Evolutionary conservation across 2,329 filamentous ascomycete genomes (phyloP).

Genomic region (Gnomoniopsis sp.): DNA sequence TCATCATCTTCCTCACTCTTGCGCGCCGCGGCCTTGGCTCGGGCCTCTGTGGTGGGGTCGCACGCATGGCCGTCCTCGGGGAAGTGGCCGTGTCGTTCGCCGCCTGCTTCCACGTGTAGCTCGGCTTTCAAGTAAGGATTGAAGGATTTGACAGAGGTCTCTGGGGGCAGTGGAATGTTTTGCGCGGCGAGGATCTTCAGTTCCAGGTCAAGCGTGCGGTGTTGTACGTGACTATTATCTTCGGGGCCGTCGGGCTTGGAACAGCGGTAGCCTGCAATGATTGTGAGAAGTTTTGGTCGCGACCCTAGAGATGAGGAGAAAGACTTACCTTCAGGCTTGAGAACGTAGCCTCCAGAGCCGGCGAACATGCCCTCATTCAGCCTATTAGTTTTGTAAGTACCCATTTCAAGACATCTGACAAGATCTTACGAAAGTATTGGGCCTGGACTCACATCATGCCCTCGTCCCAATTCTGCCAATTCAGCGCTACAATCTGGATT

Average conservation of each 20-base stretch:
- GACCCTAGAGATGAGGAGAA: not conserved
- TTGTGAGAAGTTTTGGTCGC: not conserved
- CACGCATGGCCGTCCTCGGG: constrained; percentile 8
- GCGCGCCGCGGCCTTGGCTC: not conserved
- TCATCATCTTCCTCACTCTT: constrained; percentile 43
- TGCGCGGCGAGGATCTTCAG: constrained; percentile 77
- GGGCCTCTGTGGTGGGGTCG: constrained; percentile 6
- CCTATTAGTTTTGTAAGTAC: constrained; percentile 1
- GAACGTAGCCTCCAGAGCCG: constrained; percentile 76
- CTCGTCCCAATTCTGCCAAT: constrained; percentile 89
- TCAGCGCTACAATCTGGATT: constrained; percentile 86
- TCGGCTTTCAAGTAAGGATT: constrained; percentile 81
- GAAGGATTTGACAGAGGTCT: constrained; percentile 54
- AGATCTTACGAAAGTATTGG: not conserved
- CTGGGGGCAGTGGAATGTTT: constrained; percentile 62
- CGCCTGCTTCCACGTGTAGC: constrained; percentile 72
- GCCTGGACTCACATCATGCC: constrained; percentile 68
- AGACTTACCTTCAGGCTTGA: constrained; percentile 68
- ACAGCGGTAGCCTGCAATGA: constrained; percentile 34
- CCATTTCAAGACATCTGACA: not conserved
- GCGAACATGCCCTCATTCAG: constrained; percentile 91
- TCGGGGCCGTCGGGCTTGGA: constrained; percentile 25
- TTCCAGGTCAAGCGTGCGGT: constrained; percentile 63
- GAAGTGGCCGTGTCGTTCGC: constrained; percentile 33
- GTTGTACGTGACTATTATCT: constrained; percentile 36